Percentiles rank a stretch among this genome's conserved stretches.
These are phyloP conservation scores for Extremus antarcticus DNA, from an alignment of 495 filamentous ascomycete genomes.

Conservation along the genomic window DNA sequence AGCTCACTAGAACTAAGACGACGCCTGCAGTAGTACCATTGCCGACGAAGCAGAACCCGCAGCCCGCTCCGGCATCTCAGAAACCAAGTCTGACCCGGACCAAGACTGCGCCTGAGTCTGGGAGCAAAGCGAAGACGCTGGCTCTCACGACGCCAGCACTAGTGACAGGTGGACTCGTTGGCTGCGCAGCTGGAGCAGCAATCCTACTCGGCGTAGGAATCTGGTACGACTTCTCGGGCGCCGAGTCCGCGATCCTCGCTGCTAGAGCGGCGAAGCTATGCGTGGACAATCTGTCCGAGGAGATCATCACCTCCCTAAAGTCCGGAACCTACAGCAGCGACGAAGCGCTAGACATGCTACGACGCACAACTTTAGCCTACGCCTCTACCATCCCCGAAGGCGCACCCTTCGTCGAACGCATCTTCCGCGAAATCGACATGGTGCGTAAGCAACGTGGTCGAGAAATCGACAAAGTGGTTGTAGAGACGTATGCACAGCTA, in stretches of 20 bases:
- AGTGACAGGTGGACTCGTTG: constrained; percentile 11
- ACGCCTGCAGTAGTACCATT: background rate
- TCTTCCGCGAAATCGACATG: constrained; percentile 11
- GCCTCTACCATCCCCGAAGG: constrained; percentile 10
- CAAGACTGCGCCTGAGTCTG: background rate
- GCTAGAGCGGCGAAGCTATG: constrained; percentile 9
- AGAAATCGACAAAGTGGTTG: constrained; percentile 8
- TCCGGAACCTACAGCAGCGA: constrained; percentile 14
- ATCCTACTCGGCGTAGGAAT: constrained; percentile 11
- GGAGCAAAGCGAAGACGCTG: background rate
- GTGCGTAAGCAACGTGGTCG: constrained; percentile 3
- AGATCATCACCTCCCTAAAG: constrained; percentile 9
- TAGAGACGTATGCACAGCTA: constrained; percentile 3
- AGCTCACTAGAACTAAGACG: background rate
- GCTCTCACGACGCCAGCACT: constrained; percentile 6
- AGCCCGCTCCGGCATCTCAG: background rate
- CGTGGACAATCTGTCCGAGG: constrained; percentile 9
- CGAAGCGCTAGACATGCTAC: constrained; percentile 13
- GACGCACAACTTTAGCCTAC: constrained; percentile 10
- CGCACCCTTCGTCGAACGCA: constrained; percentile 8
- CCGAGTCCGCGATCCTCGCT: constrained; percentile 10
- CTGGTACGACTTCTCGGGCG: constrained; percentile 11
- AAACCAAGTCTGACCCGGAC: background rate
- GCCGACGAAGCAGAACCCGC: background rate
- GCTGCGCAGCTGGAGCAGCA: constrained; percentile 12